phyloP scores from a whole-genome alignment of 2,329 filamentous ascomycete species.

The Colletotrichum australisinense region DNA sequence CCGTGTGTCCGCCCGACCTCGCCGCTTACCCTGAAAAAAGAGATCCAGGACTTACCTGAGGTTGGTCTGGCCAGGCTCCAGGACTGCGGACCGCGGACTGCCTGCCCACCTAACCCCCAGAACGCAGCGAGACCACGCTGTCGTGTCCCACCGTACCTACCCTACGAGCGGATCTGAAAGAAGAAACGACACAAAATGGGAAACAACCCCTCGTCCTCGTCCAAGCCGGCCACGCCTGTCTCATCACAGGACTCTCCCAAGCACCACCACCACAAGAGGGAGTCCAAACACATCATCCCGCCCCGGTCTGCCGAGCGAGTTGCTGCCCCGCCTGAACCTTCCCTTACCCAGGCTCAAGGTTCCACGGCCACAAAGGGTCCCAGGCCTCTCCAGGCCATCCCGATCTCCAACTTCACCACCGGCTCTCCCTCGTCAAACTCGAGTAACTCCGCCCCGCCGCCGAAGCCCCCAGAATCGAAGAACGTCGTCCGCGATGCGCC shows the following conservation, averaged over 20 bases:
- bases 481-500: constrained; percentile 46
- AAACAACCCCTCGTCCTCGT: constrained; percentile 49
- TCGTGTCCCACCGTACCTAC: constrained; percentile 27
- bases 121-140: constrained; percentile 24
- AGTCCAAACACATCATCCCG: constrained; percentile 65
- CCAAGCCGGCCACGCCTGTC: constrained; percentile 46
- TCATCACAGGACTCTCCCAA: constrained; percentile 42
- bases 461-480: constrained; percentile 41
- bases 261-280: constrained; percentile 47
- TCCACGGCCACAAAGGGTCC: constrained; percentile 61
- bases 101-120: constrained; percentile 15
- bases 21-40: constrained; percentile 21
- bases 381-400: constrained; percentile 60
- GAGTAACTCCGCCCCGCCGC: constrained; percentile 34
- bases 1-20: constrained; percentile 24
- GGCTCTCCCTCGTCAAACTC: constrained; percentile 51
- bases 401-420: constrained; percentile 60
- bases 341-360: constrained; percentile 69
- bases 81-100: constrained; percentile 17
- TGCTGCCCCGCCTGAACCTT: constrained; percentile 71
- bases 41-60: constrained; percentile 16
- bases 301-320: constrained; percentile 66
- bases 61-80: constrained; percentile 33
- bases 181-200: constrained; percentile 43
- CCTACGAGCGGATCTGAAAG: constrained; percentile 25